phyloP scores from a whole-genome alignment of 208 protist genomes.

The Acanthamoeba royreba region DNA sequence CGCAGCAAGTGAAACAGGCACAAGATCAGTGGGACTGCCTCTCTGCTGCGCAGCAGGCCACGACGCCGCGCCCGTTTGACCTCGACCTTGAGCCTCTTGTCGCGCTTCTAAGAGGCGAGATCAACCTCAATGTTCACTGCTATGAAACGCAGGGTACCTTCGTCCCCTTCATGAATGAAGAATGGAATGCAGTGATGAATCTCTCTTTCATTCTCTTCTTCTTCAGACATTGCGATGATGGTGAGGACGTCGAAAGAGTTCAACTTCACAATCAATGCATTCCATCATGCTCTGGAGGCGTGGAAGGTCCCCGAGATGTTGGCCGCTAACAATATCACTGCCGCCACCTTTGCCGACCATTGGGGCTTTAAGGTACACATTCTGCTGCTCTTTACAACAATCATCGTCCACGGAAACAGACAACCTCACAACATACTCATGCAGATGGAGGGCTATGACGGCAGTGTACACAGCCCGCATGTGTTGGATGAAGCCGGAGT shows the following conservation, averaged over 20 bases:
- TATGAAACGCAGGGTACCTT: conserved; percentile 45
- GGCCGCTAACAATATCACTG: conserved; percentile 29
- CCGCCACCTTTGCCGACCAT: conserved; percentile 59
- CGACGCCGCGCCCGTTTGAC: conserved; percentile 11
- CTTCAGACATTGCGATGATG: conserved; percentile 60
- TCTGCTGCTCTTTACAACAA: too few species aligned
- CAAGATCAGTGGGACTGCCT: conserved; percentile 21
- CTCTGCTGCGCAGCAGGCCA: background rate
- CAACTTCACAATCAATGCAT: conserved; percentile 53
- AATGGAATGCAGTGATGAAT: background rate
- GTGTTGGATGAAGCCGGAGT: conserved; percentile 39
- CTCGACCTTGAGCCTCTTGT: conserved; percentile 44
- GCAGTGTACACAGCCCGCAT: conserved; percentile 39
- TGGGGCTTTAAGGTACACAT: conserved; percentile 62
- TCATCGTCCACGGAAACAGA: background rate
- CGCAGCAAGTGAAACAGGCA: background rate
- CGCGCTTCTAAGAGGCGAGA: conserved; percentile 1
- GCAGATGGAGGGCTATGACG: conserved; percentile 50
- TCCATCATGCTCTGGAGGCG: conserved; percentile 66
- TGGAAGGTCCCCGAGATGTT: conserved; percentile 60
- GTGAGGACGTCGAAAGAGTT: conserved; percentile 55
- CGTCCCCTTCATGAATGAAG: too few species aligned
- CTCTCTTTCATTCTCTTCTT: background rate
- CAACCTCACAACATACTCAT: background rate
- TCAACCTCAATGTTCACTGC: conserved; percentile 59